Base-by-base conservation (phyloP, 2,329 filamentous ascomycete genomes). In the Alternaria alternata region DNA sequence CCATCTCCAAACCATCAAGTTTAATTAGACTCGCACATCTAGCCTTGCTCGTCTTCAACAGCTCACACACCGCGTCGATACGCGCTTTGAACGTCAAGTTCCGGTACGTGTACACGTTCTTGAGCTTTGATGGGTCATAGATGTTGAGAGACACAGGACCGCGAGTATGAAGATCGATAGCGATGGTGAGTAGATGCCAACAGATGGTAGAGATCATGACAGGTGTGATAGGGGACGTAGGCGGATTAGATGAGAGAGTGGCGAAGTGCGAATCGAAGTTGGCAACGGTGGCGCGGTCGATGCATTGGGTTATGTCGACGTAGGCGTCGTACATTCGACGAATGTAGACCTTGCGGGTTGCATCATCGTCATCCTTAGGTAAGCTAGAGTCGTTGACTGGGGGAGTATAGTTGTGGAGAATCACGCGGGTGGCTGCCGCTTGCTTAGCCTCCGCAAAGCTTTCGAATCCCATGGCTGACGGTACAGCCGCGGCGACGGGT, bases 131-230 rank as follows among this genome's bases (percentile, higher is more conserved):
- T 7, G 20, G 12, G 22, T 59, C 57, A 18, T 26, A 56, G 22
- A 62, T n/a, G 18, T 46, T 18, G 8, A 62, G 52, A 7, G 34
- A 48, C 1, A 20, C n/a, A 12, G 60, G 60, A n/a, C 56, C 60
- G 4, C 28, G 36, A 4, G 42, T 44, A 38, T 62, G 60, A 1
- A 62, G 52, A 6, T 24, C 24, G 4, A 49, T 51, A 14, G 60
- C 56, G 4, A 62, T 49, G n/a, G 30, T 2, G 28, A 59, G 51
- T 8, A 62, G 46, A 5, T 28, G 8, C 9, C 48, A 54, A 42
- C 56, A 56, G 11, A 54, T 36, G 7, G 43, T 51, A 24, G 58
- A 43, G 12, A 62, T 52, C 16, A 24, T 16, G 1, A 36, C 7
- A 5, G 20, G 32, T 2, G 51, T 53, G 26, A 47, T 52, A 5